Conservation (phyloP, 169 alveolate species). For the Ichthyophthirius multifiliis region DNA sequence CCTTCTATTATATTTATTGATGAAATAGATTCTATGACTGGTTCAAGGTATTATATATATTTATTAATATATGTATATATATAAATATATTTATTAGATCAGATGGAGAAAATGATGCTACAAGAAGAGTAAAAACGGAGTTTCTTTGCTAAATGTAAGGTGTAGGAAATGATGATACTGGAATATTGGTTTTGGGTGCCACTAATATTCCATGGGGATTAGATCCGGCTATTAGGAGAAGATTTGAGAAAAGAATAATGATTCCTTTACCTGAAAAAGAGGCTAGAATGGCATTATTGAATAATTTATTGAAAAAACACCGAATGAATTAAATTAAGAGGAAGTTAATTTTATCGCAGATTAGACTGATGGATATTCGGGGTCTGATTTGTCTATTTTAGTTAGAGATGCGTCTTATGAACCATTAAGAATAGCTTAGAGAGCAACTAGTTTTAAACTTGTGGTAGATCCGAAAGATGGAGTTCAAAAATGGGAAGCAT, state of each 20-base stretch:
- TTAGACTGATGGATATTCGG: constrained; percentile 87
- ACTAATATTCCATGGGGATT: constrained; percentile 97
- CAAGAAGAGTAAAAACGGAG: constrained; percentile 98
- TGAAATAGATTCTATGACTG: constrained; percentile 97
- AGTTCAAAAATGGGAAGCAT: constrained; percentile 43
- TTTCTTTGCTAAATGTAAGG: constrained; percentile 99
- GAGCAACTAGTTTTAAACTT: constrained; percentile 82
- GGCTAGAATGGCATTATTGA: constrained; percentile 88
- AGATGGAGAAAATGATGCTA: constrained; percentile 97
- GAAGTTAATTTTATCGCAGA: constrained; percentile 60
- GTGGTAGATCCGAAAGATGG: constrained; percentile 67
- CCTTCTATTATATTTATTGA: constrained; percentile 98
- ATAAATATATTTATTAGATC: constrained; percentile 62
- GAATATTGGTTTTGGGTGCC: constrained; percentile 92
- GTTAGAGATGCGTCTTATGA: constrained; percentile 91
- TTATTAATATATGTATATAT: not conserved
- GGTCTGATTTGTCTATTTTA: constrained; percentile 89
- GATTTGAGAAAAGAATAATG: constrained; percentile 93
- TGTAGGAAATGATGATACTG: constrained; percentile 82
- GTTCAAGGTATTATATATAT: constrained; percentile 77
- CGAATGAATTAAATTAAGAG: constrained; percentile 71
- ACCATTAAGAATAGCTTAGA: constrained; percentile 89
- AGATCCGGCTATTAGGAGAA: constrained; percentile 98
- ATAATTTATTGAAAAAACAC: constrained; percentile 60
- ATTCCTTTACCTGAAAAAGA: constrained; percentile 97